Base-by-base conservation (phyloP, 2,329 filamentous ascomycete genomes). In the Pseudogymnoascus sp. region DNA sequence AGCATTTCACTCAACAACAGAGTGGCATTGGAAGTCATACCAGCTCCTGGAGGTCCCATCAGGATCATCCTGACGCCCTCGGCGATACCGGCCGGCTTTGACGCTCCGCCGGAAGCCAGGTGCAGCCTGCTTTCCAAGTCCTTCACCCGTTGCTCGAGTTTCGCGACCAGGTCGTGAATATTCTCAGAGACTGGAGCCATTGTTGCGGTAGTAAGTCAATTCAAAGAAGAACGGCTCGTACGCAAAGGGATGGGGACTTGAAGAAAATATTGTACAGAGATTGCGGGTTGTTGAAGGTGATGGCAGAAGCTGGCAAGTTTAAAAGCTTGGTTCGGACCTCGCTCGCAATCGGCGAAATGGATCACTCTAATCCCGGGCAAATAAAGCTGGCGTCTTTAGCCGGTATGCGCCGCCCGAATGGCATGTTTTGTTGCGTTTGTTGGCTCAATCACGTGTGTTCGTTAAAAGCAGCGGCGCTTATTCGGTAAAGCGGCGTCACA, bases 31-130 rank as follows among this genome's bases (percentile, higher is more conserved):
- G 63, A 63, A 57, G 54, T 81, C 89, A 72, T 85, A 97, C 95
- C 95, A 78, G 95, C 95, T 77, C 95, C 95, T 64, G 95, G 95
- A 75, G 95, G 95, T 39, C 95, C 95, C 81, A 99, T 97, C 74
- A 99, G 81, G 73, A 99, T 92, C 90, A 99, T 96, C 79, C 95
- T 89, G 78, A 99, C 64, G 74, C 89, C 84, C 69, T 90, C 83
- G 74, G 88, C 84, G 70, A 88, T 82, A 40, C 81, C 70, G 66
- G 77, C 37, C 67, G 81, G 82, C 72, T 79, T 80, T 66, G 79
- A 69, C 42, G 77, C 75, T 70, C 80, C 79, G 70, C 83, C 82
- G 66, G 81, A 79, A 71, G 75, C 74, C 73, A 76, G 71, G 70
- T 77, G 74, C 65, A 95, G 81, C 75, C 86, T 86, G 73, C 83